Conservation (phyloP, 2,329 filamentous ascomycete genomes). For the Magnaporthales sp. region DNA sequence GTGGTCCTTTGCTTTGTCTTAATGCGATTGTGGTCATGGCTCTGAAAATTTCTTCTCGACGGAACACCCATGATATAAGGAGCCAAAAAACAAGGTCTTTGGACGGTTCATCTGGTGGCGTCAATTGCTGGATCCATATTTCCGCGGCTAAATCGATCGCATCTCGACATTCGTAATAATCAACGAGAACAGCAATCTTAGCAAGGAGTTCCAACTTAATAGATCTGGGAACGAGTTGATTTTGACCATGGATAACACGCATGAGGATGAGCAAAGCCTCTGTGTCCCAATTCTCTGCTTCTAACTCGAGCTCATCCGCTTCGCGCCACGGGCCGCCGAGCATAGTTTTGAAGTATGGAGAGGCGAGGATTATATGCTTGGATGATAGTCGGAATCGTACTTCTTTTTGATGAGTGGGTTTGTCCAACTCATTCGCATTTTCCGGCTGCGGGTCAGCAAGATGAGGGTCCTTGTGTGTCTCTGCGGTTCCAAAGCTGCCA, state of each 20-base stretch:
- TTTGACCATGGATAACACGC: conserved; percentile 19
- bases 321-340: background rate
- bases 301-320: background rate
- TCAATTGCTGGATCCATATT: conserved; percentile 9
- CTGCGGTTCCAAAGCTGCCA: too few species aligned
- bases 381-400: background rate
- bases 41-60: background rate
- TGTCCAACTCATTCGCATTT: background rate
- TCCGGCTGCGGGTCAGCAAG: too few species aligned
- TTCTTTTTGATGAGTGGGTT: background rate
- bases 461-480: too few species aligned
- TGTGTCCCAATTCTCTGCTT: conserved; percentile 15
- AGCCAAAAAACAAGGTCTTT: conserved; percentile 10
- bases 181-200: conserved; percentile 19
- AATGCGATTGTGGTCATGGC: background rate
- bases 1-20: background rate
- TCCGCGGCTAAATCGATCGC: conserved; percentile 9
- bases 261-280: conserved; percentile 19
- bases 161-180: conserved; percentile 22
- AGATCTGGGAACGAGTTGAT: conserved; percentile 12
- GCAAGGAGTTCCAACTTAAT: conserved; percentile 16
- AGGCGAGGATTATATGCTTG: background rate
- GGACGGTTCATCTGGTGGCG: conserved; percentile 1
- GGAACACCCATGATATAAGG: conserved; percentile 8
- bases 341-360: background rate